Evolutionary conservation across 1,139 yeast species (phyloP).

Genomic region (Pichia sp.): DNA sequence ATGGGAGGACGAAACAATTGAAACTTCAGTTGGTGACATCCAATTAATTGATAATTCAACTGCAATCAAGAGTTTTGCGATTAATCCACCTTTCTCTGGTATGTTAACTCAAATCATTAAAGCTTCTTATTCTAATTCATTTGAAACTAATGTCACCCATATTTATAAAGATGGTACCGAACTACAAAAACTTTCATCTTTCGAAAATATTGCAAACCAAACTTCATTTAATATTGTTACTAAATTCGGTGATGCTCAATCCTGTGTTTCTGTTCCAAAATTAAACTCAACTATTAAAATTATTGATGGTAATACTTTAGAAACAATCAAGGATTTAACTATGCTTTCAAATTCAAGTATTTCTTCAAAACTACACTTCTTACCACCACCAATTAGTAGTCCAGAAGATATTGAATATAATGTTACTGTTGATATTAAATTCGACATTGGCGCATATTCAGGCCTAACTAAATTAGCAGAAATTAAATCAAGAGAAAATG

Average conservation of each 20-base stretch:
- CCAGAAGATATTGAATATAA: conserved; percentile 20
- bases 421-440: conserved; percentile 19
- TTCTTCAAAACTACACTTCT: conserved; percentile 15
- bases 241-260: conserved; percentile 32
- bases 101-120: conserved; percentile 35
- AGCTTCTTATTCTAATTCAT: conserved; percentile 31
- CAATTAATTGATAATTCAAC: conserved; percentile 28
- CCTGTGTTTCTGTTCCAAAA: conserved; percentile 23
- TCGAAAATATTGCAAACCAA: conserved; percentile 30
- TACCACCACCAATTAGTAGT: conserved; percentile 8
- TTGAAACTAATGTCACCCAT: conserved; percentile 33
- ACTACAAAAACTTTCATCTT: conserved; percentile 12
- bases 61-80: conserved; percentile 22
- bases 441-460: conserved; percentile 6
- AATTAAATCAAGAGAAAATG: conserved; percentile 34
- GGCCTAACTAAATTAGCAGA: conserved; percentile 18
- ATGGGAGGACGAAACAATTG: conserved; percentile 47
- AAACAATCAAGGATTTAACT: conserved; percentile 13
- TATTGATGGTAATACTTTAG: conserved; percentile 17
- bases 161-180: conserved; percentile 33
- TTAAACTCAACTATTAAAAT: conserved; percentile 19
- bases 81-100: conserved; percentile 33
- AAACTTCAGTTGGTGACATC: conserved; percentile 37
- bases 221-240: conserved; percentile 32
- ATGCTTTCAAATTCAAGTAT: conserved; percentile 21